Evolutionary conservation across 2,329 filamentous ascomycete species (phyloP).

Genomic region (Grosmannia penicillata): DNA sequence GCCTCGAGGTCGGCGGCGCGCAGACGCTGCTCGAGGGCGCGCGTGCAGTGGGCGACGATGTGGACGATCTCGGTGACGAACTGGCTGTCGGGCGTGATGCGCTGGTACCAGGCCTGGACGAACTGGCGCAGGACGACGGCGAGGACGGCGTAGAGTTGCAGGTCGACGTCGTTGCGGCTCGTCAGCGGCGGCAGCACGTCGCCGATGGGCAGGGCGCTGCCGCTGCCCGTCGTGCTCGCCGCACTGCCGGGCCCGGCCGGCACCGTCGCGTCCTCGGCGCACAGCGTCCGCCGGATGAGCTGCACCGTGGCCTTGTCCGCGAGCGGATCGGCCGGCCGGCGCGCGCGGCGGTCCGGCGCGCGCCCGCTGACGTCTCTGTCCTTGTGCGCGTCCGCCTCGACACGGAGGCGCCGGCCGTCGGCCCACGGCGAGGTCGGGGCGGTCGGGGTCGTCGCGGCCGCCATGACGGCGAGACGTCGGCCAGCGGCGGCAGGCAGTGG

Average conservation of each 20-base stretch:
- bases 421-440: too few species aligned
- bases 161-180: conserved; percentile 83
- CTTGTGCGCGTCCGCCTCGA: too few species aligned
- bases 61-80: conserved; percentile 82
- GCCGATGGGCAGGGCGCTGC: conserved; percentile 45
- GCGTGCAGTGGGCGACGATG: conserved; percentile 82
- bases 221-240: conserved; percentile 16
- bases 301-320: conserved; percentile 67
- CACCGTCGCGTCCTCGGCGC: conserved; percentile 44
- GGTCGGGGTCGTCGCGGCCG: conserved; percentile 3
- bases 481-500: too few species aligned
- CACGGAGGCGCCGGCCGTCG: too few species aligned
- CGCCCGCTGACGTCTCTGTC: not conserved
- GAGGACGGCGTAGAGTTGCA: conserved; percentile 85
- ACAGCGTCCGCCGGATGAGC: conserved; percentile 73
- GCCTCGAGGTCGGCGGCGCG: conserved; percentile 71
- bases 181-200: conserved; percentile 81
- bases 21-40: conserved; percentile 73
- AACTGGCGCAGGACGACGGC: conserved; percentile 83
- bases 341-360: conserved; percentile 7
- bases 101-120: conserved; percentile 83
- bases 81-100: conserved; percentile 77
- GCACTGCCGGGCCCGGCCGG: conserved; percentile 19
- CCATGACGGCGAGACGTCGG: not conserved
- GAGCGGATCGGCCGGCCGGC: conserved; percentile 32